Conservation (phyloP, 139 green algal genomes). For the Asterochloris sp. region DNA sequence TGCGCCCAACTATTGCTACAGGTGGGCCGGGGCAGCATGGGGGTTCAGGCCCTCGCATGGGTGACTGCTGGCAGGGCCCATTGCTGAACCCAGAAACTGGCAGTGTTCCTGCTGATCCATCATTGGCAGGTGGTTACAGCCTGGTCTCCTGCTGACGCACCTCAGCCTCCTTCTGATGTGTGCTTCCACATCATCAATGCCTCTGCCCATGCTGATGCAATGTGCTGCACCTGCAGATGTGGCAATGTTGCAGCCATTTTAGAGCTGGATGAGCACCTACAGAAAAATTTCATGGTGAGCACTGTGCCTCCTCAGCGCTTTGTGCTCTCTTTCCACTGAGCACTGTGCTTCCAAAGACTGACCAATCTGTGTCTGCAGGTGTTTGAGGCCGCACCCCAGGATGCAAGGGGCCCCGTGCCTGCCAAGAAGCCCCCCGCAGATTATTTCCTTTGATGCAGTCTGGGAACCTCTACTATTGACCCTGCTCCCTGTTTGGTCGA, state of each 20-base stretch:
- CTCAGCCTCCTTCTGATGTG: too few species aligned
- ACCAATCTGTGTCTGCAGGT: constrained; percentile 48
- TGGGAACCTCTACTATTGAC: not conserved
- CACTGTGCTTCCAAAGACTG: not conserved
- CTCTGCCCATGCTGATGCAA: too few species aligned
- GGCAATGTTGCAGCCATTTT: constrained; percentile 98
- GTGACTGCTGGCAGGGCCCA: not conserved
- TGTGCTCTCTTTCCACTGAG: not conserved
- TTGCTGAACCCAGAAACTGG: too few species aligned
- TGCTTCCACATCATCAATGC: too few species aligned
- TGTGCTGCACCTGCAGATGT: constrained; percentile 48
- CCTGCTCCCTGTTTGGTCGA: not conserved
- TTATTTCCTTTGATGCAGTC: constrained; percentile 77
- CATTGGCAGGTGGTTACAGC: too few species aligned
- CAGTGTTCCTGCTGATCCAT: not conserved
- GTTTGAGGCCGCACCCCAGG: constrained; percentile 93
- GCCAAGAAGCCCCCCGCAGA: constrained; percentile 86
- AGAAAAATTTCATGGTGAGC: constrained; percentile 79
- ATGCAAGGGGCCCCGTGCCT: constrained; percentile 69
- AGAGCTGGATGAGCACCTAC: constrained; percentile 91
- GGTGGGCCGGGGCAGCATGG: constrained; percentile 35
- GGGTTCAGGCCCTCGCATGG: too few species aligned
- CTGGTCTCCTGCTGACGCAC: too few species aligned
- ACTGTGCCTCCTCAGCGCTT: not conserved
- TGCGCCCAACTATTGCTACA: constrained; percentile 99